Conservation (phyloP, 106 monocot genomes). For the Acanthochlamys bracteata region DNA sequence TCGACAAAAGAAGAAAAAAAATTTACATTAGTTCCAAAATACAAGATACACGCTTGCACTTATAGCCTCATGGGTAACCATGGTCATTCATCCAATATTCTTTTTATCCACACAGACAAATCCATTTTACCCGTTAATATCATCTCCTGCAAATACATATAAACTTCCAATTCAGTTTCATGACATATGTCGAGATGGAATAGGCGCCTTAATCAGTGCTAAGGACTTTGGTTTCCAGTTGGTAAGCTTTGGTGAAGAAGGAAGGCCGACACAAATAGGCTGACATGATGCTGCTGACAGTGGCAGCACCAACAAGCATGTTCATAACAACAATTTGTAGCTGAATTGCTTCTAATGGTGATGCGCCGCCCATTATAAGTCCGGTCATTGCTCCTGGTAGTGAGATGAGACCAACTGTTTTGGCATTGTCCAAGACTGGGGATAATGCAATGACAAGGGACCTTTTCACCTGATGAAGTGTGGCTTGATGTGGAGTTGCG, state of each 20-base stretch:
- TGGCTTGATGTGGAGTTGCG: constrained; percentile 82
- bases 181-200: background rate
- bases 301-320: constrained; percentile 80
- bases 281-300: constrained; percentile 72
- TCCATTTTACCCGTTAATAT: background rate
- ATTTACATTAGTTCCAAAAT: too few species aligned
- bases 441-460: constrained; percentile 67
- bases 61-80: background rate
- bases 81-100: background rate
- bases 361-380: constrained; percentile 92
- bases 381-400: constrained; percentile 93
- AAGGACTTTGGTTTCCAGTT: constrained; percentile 55
- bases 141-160: background rate
- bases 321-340: constrained; percentile 95
- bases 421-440: constrained; percentile 77
- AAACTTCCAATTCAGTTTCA: background rate
- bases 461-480: constrained; percentile 67
- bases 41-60: too few species aligned
- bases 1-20: too few species aligned
- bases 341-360: constrained; percentile 83
- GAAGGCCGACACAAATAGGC: constrained; percentile 85
- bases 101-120: background rate
- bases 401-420: constrained; percentile 85
- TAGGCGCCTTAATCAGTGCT: constrained; percentile 20
- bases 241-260: constrained; percentile 83